phyloP scores from a whole-genome alignment of 2,329 filamentous ascomycete species.

The Zalaria sp. region DNA sequence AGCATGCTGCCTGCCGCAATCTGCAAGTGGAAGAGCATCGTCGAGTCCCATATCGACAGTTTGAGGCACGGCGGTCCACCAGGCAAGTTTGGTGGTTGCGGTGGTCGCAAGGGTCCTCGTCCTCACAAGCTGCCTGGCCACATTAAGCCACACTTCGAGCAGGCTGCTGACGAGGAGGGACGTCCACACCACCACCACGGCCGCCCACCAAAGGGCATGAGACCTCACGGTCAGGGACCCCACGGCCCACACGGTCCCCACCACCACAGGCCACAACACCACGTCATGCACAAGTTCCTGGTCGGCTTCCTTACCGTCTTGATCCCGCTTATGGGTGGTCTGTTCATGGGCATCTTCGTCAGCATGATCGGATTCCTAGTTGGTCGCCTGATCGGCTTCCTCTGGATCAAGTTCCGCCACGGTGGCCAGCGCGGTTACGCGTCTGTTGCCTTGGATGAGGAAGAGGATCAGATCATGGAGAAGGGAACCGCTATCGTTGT shows the following conservation, averaged over 20 bases:
- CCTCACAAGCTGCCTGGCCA: constrained; percentile 12
- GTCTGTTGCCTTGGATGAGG: constrained; percentile 12
- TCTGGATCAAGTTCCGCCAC: constrained; percentile 43
- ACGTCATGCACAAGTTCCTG: constrained; percentile 25
- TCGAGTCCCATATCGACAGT: constrained; percentile 31
- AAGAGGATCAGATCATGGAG: constrained; percentile 9
- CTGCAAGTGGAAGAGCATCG: constrained; percentile 41
- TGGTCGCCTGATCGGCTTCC: constrained; percentile 45
- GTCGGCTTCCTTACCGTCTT: constrained; percentile 49
- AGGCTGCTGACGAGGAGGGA: neutral
- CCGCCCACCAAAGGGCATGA: neutral
- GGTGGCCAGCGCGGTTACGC: constrained; percentile 23
- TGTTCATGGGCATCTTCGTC: constrained; percentile 52
- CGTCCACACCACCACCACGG: constrained; percentile 2
- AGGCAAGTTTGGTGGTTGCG: constrained; percentile 7
- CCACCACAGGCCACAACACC: constrained; percentile 17
- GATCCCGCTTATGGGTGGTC: constrained; percentile 53
- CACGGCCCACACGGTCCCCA: constrained; percentile 7
- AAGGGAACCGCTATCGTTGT: constrained; percentile 4
- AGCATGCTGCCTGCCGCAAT: constrained; percentile 27
- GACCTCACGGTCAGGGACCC: constrained; percentile 9
- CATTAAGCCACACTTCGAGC: constrained; percentile 10
- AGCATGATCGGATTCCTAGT: constrained; percentile 54
- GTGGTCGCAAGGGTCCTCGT: constrained; percentile 4
- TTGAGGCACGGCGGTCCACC: constrained; percentile 13